These are phyloP conservation scores for Rhizomucor pusillus DNA, from an alignment of 371 early-diverging fungal species.

Conservation along the genomic window DNA sequence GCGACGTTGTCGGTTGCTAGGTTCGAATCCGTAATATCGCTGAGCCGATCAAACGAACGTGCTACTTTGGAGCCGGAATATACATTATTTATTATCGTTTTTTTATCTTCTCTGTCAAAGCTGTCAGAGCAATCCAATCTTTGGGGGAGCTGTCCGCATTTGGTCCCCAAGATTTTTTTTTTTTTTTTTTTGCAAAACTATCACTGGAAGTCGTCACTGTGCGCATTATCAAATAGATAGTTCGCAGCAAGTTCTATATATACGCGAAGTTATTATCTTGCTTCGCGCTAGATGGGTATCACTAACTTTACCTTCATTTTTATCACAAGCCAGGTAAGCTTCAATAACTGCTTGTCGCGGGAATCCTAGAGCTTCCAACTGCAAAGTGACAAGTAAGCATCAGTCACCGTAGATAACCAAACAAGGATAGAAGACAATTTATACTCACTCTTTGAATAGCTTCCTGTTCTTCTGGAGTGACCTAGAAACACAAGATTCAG, in stretches of 20 bases:
- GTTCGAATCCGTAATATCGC: too few species aligned
- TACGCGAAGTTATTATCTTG: background rate
- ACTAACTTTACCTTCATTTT: conserved; percentile 73
- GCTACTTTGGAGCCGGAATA: background rate
- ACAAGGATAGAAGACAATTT: too few species aligned
- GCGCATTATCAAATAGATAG: conserved; percentile 89
- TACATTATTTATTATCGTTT: background rate
- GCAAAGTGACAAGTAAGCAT: conserved; percentile 1
- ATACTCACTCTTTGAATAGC: conserved; percentile 84
- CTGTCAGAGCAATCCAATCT: conserved; percentile 4
- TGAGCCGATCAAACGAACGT: too few species aligned
- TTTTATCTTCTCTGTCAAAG: conserved; percentile 2
- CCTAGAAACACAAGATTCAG: conserved; percentile 42
- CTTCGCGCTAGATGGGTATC: background rate
- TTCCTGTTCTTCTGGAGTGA: conserved; percentile 88
- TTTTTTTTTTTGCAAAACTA: conserved; percentile 3
- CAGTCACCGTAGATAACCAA: background rate
- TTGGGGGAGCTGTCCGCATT: conserved; percentile 7
- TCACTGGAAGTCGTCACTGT: conserved; percentile 36
- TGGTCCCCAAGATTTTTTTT: conserved; percentile 9
- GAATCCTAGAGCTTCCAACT: conserved; percentile 91
- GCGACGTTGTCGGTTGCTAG: too few species aligned
- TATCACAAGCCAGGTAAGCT: conserved; percentile 96
- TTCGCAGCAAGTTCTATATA: conserved; percentile 87
- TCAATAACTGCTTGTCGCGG: conserved; percentile 78